Base-by-base conservation (phyloP, 495 filamentous ascomycete species). In the Schizothecium vesticola region DNA sequence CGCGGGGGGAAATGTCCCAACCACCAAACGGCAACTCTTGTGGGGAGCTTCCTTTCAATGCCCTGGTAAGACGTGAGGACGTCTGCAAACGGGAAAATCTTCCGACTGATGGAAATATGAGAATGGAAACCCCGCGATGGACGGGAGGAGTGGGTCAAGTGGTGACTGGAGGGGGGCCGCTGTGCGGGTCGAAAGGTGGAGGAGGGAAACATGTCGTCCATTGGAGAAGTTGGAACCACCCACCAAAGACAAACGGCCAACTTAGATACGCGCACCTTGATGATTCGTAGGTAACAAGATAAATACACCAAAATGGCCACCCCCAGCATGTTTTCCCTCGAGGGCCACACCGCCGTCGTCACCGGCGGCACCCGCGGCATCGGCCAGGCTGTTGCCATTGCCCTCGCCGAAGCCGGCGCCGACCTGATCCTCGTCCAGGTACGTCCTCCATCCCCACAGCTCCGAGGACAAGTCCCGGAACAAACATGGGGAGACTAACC, bases 331-430 rank as follows among this genome's bases (percentile, higher is more conserved):
- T 89, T 88, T 71, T 82, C 85, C 51, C 82, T 89, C 61, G 75
- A 81, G 63, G 88, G 87, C 67, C 86, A 92, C 74, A 96, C 91
- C 10, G 94, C 94, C 36, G 78, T 97, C 59, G 83, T 97, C 33
- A 97, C 94, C 0, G 94, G 94, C 28, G 92, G 92, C 63, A 95
- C 92, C 19, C 83, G 94, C 63, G 94, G 94, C 24, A 96, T 97
- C 63, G 94, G 94, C 19, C 88, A 91, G 75, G 86, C 91, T 12
- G 94, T 96, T 80, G 91, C 91, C 56, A 75, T 96, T 67, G 92
- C 89, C 3, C 77, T 93, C 12, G 92, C 93, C 36, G 91, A 95
- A 80, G 91, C 90, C 63, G 92, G 92, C 56, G 92, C 92, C 68
- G 91, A 96, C 76, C 83, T 94, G 66, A 79, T 96, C 43, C 82